Conservation (phyloP, 2,329 filamentous ascomycete genomes). For the Colletotrichum eleusines region DNA sequence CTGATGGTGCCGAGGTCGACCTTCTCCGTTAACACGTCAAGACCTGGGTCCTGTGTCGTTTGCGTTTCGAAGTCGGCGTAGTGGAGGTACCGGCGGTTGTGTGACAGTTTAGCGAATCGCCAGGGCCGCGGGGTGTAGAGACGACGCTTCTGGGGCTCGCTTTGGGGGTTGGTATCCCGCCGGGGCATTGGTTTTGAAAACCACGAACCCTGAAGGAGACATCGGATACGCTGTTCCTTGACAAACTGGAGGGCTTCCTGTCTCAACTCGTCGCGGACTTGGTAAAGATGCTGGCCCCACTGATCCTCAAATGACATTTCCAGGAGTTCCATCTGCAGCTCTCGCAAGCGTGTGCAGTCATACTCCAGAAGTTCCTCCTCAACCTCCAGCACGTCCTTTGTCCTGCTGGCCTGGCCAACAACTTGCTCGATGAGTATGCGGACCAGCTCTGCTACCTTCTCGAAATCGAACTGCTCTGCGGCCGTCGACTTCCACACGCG, state of each 20-base stretch:
- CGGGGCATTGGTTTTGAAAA: conserved; percentile 70
- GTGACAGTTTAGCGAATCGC: conserved; percentile 89
- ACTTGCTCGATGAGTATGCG: conserved; percentile 92
- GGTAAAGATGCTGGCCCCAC: conserved; percentile 90
- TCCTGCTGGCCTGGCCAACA: conserved; percentile 83
- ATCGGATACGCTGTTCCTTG: conserved; percentile 95
- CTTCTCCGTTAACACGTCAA: conserved; percentile 82
- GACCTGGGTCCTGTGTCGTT: conserved; percentile 72
- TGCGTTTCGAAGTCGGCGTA: conserved; percentile 85
- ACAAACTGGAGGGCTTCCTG: conserved; percentile 95
- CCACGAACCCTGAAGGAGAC: conserved; percentile 90
- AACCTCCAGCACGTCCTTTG: conserved; percentile 85
- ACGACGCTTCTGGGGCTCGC: conserved; percentile 51
- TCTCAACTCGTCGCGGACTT: conserved; percentile 91
- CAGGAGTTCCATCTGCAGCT: conserved; percentile 92
- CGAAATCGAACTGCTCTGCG: conserved; percentile 87
- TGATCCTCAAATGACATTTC: conserved; percentile 93
- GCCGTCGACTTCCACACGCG: conserved; percentile 92
- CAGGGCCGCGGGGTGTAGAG: conserved; percentile 69
- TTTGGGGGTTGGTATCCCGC: conserved; percentile 51
- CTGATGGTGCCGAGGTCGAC: conserved; percentile 90
- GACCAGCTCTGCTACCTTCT: conserved; percentile 91
- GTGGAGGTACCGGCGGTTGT: conserved; percentile 91
- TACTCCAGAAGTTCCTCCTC: conserved; percentile 91
- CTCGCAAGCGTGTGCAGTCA: conserved; percentile 81